Evolutionary conservation across 495 filamentous ascomycete genomes (phyloP), one percentile per base, ranked within the genome.

Genomic region (Aspergillus diversus): DNA sequence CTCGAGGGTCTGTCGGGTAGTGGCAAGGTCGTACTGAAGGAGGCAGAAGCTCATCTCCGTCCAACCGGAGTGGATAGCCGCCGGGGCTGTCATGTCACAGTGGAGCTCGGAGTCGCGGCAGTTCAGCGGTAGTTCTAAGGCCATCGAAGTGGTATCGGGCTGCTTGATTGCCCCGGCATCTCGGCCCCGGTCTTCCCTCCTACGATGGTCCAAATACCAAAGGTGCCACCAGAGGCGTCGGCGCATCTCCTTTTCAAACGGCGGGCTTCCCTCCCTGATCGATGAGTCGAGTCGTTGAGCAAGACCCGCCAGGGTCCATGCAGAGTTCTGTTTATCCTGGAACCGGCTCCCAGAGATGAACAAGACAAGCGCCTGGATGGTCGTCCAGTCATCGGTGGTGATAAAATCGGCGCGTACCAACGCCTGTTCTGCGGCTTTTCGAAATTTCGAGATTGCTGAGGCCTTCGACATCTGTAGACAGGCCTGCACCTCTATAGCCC

Each of bases 31-130:
- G 49, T 42, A 60, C 17, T 56, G 50, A 39, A 65, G 32, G 0
- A 65, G 57, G 21, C 50, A 56, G 42, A 65, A 65, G 33, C 57
- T 60, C 57, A 65, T 60, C 32, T 54, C 57, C 7, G 63, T 65
- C 63, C 63, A 65, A 12, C 63, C 16, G 37, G 21, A 9, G 9
- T 56, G 50, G 9, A 12, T 21, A 34, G 15, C 37, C 11, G 52
- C 49, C 1, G 33, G 32, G 7, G 16, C 8, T 9, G 55, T 55
- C 55, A 59, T 59, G 9, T 16, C 9, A 33, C 33, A 15, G 34
- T 32, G 12, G 7, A 65, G 57, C n/a, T 50, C 57, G 7, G 42
- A 42, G 42, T 65, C 63, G 33, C 33, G 9, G 34, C 50, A 55
- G 46, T 65, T 65, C 7, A 56, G 33, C 7, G 63, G 63, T 0